These are phyloP conservation scores for Thermothelomyces thermophilus DNA, from an alignment of 2,329 filamentous ascomycete species.

Conservation along the genomic window DNA sequence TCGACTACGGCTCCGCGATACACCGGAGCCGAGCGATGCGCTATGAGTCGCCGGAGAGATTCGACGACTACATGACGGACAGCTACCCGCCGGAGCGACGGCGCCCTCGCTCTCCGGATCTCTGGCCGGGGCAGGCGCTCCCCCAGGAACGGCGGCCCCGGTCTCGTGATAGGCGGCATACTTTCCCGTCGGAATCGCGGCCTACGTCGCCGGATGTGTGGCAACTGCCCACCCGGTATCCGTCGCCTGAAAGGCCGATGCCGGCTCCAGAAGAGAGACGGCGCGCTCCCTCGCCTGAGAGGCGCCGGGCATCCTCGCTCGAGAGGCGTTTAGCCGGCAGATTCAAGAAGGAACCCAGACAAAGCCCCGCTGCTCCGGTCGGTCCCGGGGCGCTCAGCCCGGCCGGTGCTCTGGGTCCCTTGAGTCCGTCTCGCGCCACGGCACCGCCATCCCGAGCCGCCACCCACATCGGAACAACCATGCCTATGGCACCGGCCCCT, in stretches of 20 bases:
- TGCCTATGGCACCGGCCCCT: slow-evolving; percentile 32
- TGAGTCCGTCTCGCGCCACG: slow-evolving; percentile 12
- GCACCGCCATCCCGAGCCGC: slow-evolving; percentile 19
- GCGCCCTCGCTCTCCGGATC: slow-evolving; percentile 13
- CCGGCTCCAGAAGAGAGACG: slow-evolving; percentile 11
- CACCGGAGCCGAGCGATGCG: slow-evolving; percentile 35
- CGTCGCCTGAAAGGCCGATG: slow-evolving; percentile 14
- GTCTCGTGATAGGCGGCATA: slow-evolving; percentile 17
- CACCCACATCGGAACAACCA: slow-evolving; percentile 24
- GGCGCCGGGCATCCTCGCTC: slow-evolving; percentile 35
- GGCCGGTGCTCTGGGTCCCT: slow-evolving; percentile 10
- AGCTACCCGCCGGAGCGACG: slow-evolving; percentile 15
- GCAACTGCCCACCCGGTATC: slow-evolving; percentile 18
- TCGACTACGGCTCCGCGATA: slow-evolving; percentile 40
- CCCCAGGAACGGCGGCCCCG: slow-evolving; percentile 12
- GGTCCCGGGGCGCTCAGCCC: slow-evolving; percentile 17
- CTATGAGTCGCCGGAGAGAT: slow-evolving; percentile 20
- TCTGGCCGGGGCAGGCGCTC: slow-evolving; percentile 13
- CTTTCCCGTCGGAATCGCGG: slow-evolving; percentile 15
- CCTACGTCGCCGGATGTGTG: slow-evolving; percentile 17
- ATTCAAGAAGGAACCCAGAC: slow-evolving; percentile 40
- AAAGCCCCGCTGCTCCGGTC: slow-evolving; percentile 23
- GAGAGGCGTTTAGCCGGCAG: slow-evolving; percentile 46
- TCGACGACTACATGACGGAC: slow-evolving; percentile 15
- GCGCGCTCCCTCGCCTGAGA: slow-evolving; percentile 15